Evolutionary conservation across 768 basidiomycete genomes (phyloP).

Genomic region (Mycena leptocephala): DNA sequence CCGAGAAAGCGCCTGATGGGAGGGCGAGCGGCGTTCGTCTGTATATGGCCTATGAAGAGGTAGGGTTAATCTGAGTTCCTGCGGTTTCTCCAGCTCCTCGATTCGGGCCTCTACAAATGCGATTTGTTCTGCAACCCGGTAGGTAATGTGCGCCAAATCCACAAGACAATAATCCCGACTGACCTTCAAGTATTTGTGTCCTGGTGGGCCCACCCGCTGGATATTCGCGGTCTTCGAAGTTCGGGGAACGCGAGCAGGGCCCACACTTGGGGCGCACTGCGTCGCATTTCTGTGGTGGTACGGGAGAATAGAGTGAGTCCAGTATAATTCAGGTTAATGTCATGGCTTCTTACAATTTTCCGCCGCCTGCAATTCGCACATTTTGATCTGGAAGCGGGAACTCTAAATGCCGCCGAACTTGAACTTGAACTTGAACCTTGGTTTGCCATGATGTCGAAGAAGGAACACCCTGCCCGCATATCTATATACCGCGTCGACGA

Average conservation of each 20-base stretch:
- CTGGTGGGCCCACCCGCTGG: conserved; percentile 30
- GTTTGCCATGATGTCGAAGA: not conserved
- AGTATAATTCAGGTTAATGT: not conserved
- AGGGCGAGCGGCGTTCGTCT: not conserved
- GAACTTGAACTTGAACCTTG: too few relatives aligned
- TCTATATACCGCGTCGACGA: too few relatives aligned
- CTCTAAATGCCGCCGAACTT: too few relatives aligned
- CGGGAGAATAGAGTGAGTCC: not conserved
- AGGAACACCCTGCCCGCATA: too few relatives aligned
- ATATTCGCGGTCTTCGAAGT: conserved; percentile 37
- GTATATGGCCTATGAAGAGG: not conserved
- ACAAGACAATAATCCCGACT: too few relatives aligned
- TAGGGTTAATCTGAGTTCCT: not conserved
- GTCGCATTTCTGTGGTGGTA: conserved; percentile 31
- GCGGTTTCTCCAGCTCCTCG: conserved; percentile 51
- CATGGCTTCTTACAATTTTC: conserved; percentile 12
- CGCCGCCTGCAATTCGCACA: conserved; percentile 2
- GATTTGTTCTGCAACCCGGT: conserved; percentile 47
- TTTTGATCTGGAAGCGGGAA: too few relatives aligned
- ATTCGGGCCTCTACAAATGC: conserved; percentile 55
- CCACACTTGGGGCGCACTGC: conserved; percentile 33
- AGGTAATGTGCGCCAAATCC: not conserved
- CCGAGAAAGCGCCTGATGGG: not conserved
- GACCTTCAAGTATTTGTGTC: conserved; percentile 29
- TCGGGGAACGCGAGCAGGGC: conserved; percentile 26